Conservation (phyloP, 2,329 filamentous ascomycete genomes). For the Aspergillus piperis region DNA sequence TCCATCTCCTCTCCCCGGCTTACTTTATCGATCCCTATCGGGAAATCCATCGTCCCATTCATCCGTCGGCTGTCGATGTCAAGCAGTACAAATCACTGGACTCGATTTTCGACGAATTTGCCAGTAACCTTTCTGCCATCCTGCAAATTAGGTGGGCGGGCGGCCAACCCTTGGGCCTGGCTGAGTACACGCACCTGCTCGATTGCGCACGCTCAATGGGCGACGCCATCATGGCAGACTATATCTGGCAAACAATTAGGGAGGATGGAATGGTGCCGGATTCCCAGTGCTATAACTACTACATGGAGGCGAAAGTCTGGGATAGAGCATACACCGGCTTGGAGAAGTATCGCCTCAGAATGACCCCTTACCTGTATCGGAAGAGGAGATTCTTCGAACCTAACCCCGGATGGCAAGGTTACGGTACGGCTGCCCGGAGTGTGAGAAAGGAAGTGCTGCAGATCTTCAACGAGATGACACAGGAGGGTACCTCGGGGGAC, state of each 20-base stretch:
- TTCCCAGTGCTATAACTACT: constrained; percentile 57
- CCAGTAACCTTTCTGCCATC: constrained; percentile 40
- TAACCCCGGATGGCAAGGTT: constrained; percentile 32
- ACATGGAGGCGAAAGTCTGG: constrained; percentile 55
- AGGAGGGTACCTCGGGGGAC: constrained; percentile 47
- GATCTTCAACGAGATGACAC: constrained; percentile 53
- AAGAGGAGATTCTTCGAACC: constrained; percentile 27
- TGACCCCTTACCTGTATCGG: constrained; percentile 34
- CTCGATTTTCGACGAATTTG: constrained; percentile 43
- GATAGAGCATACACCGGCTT: constrained; percentile 42
- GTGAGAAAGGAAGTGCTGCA: constrained; percentile 38
- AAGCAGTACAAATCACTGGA: constrained; percentile 44
- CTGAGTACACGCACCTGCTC: constrained; percentile 57
- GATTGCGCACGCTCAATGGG: constrained; percentile 53
- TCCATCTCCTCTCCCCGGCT: constrained; percentile 63
- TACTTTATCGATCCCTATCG: constrained; percentile 52
- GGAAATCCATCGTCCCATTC: constrained; percentile 51
- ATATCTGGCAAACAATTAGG: constrained; percentile 51
- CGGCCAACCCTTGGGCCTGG: constrained; percentile 42
- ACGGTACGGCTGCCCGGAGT: constrained; percentile 32
- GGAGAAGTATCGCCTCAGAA: constrained; percentile 42
- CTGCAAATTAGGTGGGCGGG: constrained; percentile 39
- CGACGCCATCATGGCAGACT: constrained; percentile 44
- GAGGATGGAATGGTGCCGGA: constrained; percentile 46
- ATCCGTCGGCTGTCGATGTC: constrained; percentile 49